phyloP scores from a whole-genome alignment of 345 rosid genomes.

The Salix purpurea region DNA sequence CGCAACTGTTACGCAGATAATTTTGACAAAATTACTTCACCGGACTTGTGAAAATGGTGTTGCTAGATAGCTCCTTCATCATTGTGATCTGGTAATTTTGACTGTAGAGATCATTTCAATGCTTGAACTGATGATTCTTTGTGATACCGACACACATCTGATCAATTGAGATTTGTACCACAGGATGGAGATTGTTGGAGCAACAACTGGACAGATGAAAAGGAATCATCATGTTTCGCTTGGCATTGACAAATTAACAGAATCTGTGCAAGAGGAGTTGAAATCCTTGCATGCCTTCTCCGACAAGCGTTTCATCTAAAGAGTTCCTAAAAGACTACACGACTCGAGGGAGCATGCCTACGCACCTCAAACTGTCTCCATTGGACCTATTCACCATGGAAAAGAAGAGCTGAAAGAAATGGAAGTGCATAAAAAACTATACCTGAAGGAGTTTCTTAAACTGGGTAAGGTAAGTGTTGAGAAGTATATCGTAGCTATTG shows the following conservation, averaged over 20 bases:
- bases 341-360: too few relatives aligned
- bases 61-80: too few relatives aligned
- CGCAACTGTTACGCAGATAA: too few relatives aligned
- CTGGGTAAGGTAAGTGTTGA: background rate
- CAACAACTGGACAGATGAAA: background rate
- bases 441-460: background rate
- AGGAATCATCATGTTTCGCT: background rate
- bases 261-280: background rate
- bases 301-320: constrained; percentile 1
- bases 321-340: background rate
- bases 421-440: constrained; percentile 17
- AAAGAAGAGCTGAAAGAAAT: background rate
- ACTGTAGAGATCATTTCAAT: too few relatives aligned
- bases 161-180: background rate
- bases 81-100: too few relatives aligned
- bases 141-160: too few relatives aligned
- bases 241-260: background rate
- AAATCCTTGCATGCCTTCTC: background rate
- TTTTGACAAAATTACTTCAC: too few relatives aligned
- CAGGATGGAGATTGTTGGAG: background rate
- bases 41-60: too few relatives aligned
- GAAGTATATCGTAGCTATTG: background rate
- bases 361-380: background rate
- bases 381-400: constrained; percentile 20
- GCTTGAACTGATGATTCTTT: too few relatives aligned